Evolutionary conservation across 2,329 filamentous ascomycete genomes (phyloP), one percentile per base, ranked within the genome.

Genomic region (Torrubiella hemipterigena): DNA sequence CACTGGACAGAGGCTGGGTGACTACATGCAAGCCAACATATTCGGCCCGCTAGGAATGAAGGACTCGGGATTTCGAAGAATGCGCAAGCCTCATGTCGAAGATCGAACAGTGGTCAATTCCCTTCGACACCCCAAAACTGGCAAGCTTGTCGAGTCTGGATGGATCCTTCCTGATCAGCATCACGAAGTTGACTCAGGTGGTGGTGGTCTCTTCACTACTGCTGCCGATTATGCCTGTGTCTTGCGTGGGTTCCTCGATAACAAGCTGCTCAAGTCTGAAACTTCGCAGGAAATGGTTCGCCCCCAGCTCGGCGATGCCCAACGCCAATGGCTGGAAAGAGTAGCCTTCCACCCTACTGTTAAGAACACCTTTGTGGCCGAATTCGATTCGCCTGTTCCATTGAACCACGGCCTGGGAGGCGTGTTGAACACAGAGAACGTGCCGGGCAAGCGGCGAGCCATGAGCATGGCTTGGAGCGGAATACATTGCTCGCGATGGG

Each of bases 401-500:
- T 33, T 64, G 5, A 53, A 57, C 33, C 48, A 58, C 25, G 54
- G 59, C 2, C 42, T 63, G 8, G 50, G 49, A 6, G 62, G 61
- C 3, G 39, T 58, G 15, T 39, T 65, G 24, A 61, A 59, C 33
- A 31, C 55, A 38, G 48, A 49, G 15, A 54, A 63, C 33, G 45
- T 56, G 6, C 49, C 53, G 0, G 56, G 55, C 1, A 60, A 58
- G 49, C 47, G 61, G 23, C 49, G 42, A 26, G 56, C 51, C 38
- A 59, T 59, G 2, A 63, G 58, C 27, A 37, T 65, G 36, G 57
- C 52, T 43, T 65, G 61, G 61, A 48, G 47, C n/a, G 62, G 62
- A 16, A 52, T 57, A 38, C 43, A 43, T 19, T 63, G 63, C 38
- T 48, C 52, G n/a, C 53, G 52, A 34, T 65, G 62, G 61, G 58